phyloP scores from a whole-genome alignment of 164 flowering plant species.

The Nymphaea thermarum region DNA sequence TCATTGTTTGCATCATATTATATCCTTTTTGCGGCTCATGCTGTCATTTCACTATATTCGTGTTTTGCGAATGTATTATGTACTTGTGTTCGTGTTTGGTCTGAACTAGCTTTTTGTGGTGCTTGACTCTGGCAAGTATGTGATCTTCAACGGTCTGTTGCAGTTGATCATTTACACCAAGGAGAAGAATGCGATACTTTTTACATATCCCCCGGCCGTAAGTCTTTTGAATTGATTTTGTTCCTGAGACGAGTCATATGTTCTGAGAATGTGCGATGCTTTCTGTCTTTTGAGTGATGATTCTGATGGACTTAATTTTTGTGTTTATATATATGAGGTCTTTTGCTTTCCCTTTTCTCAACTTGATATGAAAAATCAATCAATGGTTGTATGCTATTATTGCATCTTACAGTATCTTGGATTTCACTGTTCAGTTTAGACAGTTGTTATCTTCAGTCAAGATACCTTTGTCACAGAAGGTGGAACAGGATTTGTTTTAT shows the following conservation, averaged over 20 bases:
- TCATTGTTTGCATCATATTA: conserved; percentile 72
- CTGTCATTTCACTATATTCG: not conserved
- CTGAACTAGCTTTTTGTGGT: not conserved
- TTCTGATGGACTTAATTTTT: too few species aligned
- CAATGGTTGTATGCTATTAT: too few species aligned
- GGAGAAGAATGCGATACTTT: conserved; percentile 82
- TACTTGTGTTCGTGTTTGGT: not conserved
- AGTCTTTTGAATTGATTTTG: conserved; percentile 8
- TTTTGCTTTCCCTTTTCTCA: too few species aligned
- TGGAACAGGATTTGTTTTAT: too few species aligned
- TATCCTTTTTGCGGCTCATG: conserved; percentile 47
- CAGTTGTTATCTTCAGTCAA: too few species aligned
- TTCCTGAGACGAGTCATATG: not conserved
- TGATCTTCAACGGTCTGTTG: conserved; percentile 47
- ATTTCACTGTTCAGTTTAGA: too few species aligned
- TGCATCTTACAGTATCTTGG: too few species aligned
- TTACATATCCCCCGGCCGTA: conserved; percentile 75
- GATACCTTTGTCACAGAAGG: too few species aligned
- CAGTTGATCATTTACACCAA: conserved; percentile 69
- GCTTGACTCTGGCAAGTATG: conserved; percentile 67
- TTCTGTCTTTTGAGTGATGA: not conserved
- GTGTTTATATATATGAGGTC: too few species aligned
- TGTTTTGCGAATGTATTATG: not conserved
- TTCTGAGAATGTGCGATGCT: not conserved
- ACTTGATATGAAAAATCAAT: too few species aligned